Evolutionary conservation across 345 rosid genomes (phyloP), one percentile per base, ranked within the genome.

Genomic region (Populus pruinosa): DNA sequence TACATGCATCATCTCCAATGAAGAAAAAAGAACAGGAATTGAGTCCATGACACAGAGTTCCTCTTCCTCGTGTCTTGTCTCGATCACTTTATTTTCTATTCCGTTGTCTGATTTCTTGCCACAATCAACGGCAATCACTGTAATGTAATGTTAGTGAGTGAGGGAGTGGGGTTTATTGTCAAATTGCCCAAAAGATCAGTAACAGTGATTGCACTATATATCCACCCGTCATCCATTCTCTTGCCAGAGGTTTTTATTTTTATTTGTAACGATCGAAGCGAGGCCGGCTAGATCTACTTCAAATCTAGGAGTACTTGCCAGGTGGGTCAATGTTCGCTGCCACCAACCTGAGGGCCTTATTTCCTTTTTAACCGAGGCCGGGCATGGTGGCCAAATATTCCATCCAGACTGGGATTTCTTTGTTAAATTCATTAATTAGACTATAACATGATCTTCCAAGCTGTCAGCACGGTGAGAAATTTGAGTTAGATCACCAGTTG

Each of bases 71-170:
- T 21, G 65, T 41, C n/a, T 21, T 21, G 65, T 41, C n/a, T 21
- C 6, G 27, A 11, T 65, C 67, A 17, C 71, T 70, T 27, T 43
- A 5, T 29, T 50, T 23, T 35, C 5, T 10, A 10, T 18, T 20
- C 11, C 8, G 64, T 49, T 65, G 14, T 72, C 43, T 67, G 6
- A 7, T 36, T 72, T 64, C 20, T 38, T 78, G 71, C 81, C 76
- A 23, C 27, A 72, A 72, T 65, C 39, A 35, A 66, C 76, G 81
- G 67, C 53, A 38, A n/a, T 44, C 2, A 27, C n/a, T 2, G 65
- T 35, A 4, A 6, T 5, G 33, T 9, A 18, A 41, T 62, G 20
- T 36, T 8, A 7, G 14, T 9, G 27, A 23, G 63, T 4, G 63
- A 10, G 63, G 27, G 63, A 4, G 63, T 50, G 59, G 4, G 63